A percentile compares a stretch with the other conserved stretches of the same genome.
Conservation (phyloP, 257 asterid genomes). For the Solanum pimpinellifolium region DNA sequence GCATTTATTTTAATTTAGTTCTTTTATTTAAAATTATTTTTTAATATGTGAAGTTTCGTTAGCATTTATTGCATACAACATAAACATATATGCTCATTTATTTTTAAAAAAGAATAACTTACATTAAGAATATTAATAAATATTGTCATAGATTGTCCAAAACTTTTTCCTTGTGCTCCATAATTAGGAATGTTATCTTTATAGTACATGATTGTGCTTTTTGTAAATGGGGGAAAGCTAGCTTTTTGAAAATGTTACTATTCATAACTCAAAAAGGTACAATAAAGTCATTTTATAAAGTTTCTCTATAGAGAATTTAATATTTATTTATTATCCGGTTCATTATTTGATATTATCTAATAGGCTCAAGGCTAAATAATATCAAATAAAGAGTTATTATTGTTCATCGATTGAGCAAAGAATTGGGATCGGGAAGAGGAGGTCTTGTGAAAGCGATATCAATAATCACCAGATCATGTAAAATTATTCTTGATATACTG, state of each 20-base stretch:
- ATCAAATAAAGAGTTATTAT: not conserved
- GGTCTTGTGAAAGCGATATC: not conserved
- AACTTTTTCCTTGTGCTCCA: not conserved
- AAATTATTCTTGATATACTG: not conserved
- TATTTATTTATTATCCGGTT: not conserved
- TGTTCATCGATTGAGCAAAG: not conserved
- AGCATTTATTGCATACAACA: not conserved
- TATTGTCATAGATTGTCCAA: not conserved
- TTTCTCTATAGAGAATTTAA: not conserved
- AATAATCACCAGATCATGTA: not conserved
- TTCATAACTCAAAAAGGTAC: not conserved
- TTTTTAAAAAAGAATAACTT: not conserved
- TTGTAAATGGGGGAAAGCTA: not conserved
- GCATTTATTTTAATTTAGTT: not conserved
- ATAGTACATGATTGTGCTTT: not conserved
- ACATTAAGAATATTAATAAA: not conserved
- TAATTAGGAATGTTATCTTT: not conserved
- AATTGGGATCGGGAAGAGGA: not conserved
- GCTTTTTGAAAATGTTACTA: not conserved
- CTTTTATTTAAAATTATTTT: not conserved
- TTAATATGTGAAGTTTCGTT: not conserved
- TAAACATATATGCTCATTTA: not conserved
- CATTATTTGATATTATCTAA: rapidly evolving
- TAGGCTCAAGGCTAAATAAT: not conserved
- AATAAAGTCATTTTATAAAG: not conserved